Conservation (phyloP, 2,329 filamentous ascomycete genomes). For the Cladophialophora chaetospira region DNA sequence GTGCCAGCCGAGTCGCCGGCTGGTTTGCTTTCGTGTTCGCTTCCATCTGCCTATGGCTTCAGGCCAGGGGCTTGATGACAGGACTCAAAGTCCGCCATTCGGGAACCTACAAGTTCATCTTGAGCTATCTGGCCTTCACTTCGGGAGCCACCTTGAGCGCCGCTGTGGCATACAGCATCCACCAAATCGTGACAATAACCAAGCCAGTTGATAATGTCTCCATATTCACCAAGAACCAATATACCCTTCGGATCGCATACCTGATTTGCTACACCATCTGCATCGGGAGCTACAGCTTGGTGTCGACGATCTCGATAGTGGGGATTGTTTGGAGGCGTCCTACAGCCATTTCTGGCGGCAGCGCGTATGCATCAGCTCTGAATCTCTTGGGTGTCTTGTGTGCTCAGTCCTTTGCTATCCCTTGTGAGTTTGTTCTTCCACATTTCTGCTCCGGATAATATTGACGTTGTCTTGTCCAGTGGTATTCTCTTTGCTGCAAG, state of each 20-base stretch:
- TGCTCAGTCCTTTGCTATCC: constrained; percentile 26
- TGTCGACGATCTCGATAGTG: constrained; percentile 21
- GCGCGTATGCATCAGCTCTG: constrained; percentile 25
- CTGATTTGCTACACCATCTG: constrained; percentile 17
- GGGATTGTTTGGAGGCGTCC: constrained; percentile 26
- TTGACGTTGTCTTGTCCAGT: constrained; percentile 13
- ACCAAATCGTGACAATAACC: constrained; percentile 12
- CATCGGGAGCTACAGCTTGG: constrained; percentile 25
- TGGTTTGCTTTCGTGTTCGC: constrained; percentile 23
- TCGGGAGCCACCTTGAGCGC: constrained; percentile 13
- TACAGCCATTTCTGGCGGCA: constrained; percentile 15
- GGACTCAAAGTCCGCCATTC: constrained; percentile 15
- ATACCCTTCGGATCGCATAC: constrained; percentile 13
- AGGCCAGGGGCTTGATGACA: constrained; percentile 25
- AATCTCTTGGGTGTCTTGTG: constrained; percentile 26
- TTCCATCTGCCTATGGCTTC: constrained; percentile 26
- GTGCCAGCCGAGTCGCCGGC: constrained; percentile 11
- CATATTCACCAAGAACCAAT: not conserved
- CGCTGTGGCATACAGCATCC: constrained; percentile 18
- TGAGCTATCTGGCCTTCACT: constrained; percentile 17
- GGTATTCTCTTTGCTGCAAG: constrained; percentile 27
- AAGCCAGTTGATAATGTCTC: not conserved
- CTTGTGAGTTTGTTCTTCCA: constrained; percentile 19
- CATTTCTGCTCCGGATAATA: not conserved
- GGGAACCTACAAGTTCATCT: constrained; percentile 15